These are phyloP conservation scores for Pythium pyrilobum DNA, from an alignment of 352 stramenopile genomes.

Conservation along the genomic window DNA sequence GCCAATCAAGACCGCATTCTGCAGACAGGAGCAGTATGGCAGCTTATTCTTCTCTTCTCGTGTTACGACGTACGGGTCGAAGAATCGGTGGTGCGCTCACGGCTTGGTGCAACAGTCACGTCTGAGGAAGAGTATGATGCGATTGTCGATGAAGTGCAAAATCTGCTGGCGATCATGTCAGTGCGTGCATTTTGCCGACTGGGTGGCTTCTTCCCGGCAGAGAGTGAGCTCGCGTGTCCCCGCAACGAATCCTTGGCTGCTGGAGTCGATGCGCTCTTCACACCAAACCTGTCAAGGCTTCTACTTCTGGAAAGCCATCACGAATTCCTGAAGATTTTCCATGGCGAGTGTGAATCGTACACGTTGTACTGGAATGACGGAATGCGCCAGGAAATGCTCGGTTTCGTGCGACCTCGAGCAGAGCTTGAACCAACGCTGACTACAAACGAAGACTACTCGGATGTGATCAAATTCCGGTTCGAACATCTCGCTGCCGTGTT, in stretches of 20 bases:
- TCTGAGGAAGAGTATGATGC: slow-evolving; percentile 36
- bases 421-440: slow-evolving; percentile 26
- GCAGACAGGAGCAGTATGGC: slow-evolving; percentile 53
- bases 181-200: slow-evolving; percentile 63
- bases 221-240: slow-evolving; percentile 44
- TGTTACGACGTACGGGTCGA: slow-evolving; percentile 63
- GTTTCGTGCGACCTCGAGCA: slow-evolving; percentile 43
- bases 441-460: slow-evolving; percentile 38
- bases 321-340: slow-evolving; percentile 81
- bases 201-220: slow-evolving; percentile 48
- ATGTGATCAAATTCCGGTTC: slow-evolving; percentile 64
- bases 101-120: slow-evolving; percentile 31
- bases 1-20: slow-evolving; percentile 55
- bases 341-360: slow-evolving; percentile 73
- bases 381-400: slow-evolving; percentile 62
- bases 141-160: slow-evolving; percentile 50
- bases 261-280: slow-evolving; percentile 55
- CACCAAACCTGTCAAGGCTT: slow-evolving; percentile 61
- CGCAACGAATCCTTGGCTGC: slow-evolving; percentile 35
- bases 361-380: slow-evolving; percentile 76
- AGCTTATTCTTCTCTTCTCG: slow-evolving; percentile 63
- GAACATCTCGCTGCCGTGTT: slow-evolving; percentile 59
- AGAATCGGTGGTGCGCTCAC: slow-evolving; percentile 33
- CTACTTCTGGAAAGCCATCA: slow-evolving; percentile 62
- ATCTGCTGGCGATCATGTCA: slow-evolving; percentile 70